phyloP scores from a whole-genome alignment of 768 basidiomycete species.

The Collybia nuda region DNA sequence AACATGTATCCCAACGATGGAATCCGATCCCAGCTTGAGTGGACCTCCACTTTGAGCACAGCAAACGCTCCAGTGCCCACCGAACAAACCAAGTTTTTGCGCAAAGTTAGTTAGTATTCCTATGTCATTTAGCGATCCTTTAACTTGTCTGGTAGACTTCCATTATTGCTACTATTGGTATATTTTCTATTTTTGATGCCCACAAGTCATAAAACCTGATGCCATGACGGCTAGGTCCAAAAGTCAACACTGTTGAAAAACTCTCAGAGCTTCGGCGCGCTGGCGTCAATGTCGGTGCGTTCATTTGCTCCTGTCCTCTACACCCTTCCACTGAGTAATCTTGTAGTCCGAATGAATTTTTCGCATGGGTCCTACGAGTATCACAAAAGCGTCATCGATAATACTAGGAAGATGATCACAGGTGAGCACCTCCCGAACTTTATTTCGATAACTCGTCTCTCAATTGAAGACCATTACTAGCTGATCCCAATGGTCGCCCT shows the following conservation, averaged over 20 bases:
- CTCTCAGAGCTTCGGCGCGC: constrained; percentile 81
- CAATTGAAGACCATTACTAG: constrained; percentile 28
- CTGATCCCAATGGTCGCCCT: constrained; percentile 78
- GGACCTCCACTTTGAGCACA: constrained; percentile 84
- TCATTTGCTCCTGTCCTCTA: neutral
- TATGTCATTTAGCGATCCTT: constrained; percentile 1
- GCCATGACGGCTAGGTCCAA: constrained; percentile 64
- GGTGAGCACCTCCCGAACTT: constrained; percentile 41
- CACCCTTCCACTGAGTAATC: neutral
- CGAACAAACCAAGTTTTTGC: constrained; percentile 79
- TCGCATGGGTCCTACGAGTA: constrained; percentile 99
- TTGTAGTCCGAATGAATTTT: constrained; percentile 98
- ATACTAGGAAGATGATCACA: constrained; percentile 84
- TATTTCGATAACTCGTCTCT: constrained; percentile 8
- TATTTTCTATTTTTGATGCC: constrained; percentile 17
- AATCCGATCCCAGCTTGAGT: constrained; percentile 85
- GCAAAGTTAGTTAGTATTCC: constrained; percentile 67
- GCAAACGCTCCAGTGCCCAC: constrained; percentile 68
- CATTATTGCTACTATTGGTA: constrained; percentile 98
- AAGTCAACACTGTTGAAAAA: constrained; percentile 90
- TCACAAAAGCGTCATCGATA: constrained; percentile 99
- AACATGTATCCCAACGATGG: constrained; percentile 55
- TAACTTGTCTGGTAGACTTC: constrained; percentile 62
- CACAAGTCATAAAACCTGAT: constrained; percentile 8
- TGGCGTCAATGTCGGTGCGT: constrained; percentile 96